Base-by-base conservation (phyloP, 148 eudicot species). In the Vaccinium vitisidaea region DNA sequence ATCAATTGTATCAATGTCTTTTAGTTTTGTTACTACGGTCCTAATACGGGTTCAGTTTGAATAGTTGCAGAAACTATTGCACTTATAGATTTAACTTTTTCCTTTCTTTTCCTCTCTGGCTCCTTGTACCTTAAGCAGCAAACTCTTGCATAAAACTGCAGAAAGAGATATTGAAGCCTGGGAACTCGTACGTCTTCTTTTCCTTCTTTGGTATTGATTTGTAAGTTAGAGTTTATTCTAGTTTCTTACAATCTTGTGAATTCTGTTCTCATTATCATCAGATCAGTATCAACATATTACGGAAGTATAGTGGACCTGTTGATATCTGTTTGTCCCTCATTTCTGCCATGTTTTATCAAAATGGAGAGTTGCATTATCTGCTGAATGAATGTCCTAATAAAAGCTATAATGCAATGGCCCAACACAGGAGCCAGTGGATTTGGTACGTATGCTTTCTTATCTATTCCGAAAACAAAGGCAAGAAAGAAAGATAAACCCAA, bases 371-470 rank as follows among this genome's bases (percentile, higher is more conserved):
- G 61, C 79, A 84, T 63, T 95, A 95, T 83, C 49, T 97, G 83
- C 75, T 92, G 48, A 95, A 97, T 81, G 94, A 89, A 82, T 83
- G 89, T 82, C 98, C 97, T 19, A 69, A 83, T 13, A 91, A 77
- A 85, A 94, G 93, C 90, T 93, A 90, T 86, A 87, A 63, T 65
- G 98, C 98, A 50, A 97, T 97, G 99, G 96, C 99, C 81, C 92
- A 94, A 54, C 99, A 97, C 88, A 79, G 53, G 79, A 97, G 98
- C 93, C 98, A 95, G 85, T 97, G 99, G 99, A 92, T 95, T 82
- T 97, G 99, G 99, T 95, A 90, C 23, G 98, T 84, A 49, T 32
- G 71, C 79, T 79, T 69, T 83, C 85, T 71, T 71, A 43, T 77
- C 19, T 32, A 25, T 14, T 36, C 12, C 11, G 48, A 55, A 32